These are phyloP conservation scores for Cutaneotrichosporon mucoides DNA, from an alignment of 1,284 basidiomycete species.

Conservation along the genomic window DNA sequence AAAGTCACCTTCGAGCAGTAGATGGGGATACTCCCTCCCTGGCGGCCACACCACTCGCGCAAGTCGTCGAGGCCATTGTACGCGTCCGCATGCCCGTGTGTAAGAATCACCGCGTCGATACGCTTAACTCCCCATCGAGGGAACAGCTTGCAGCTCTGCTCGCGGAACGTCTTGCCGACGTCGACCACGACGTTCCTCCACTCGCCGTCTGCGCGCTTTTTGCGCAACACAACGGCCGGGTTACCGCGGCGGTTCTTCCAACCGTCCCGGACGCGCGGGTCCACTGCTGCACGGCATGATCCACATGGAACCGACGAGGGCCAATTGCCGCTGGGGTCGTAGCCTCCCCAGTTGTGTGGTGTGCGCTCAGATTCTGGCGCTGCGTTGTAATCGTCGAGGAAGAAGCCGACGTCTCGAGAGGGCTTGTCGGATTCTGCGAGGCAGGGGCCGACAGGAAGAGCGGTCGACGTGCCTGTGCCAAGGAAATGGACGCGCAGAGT, in stretches of 20 bases:
- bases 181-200: constrained; percentile 50
- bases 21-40: constrained; percentile 39
- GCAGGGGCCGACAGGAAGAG: constrained; percentile 47
- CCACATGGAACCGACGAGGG: constrained; percentile 40
- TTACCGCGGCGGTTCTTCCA: constrained; percentile 49
- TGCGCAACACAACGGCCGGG: constrained; percentile 38
- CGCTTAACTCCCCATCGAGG: constrained; percentile 45
- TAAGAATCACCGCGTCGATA: constrained; percentile 50
- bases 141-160: constrained; percentile 44
- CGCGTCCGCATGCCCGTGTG: constrained; percentile 49
- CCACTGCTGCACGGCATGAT: constrained; percentile 43
- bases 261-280: constrained; percentile 35
- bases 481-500: constrained; percentile 43
- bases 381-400: constrained; percentile 16
- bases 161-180: constrained; percentile 51
- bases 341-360: constrained; percentile 13
- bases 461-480: constrained; percentile 49
- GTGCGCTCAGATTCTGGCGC: constrained; percentile 1
- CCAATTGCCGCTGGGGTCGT: constrained; percentile 34
- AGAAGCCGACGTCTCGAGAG: constrained; percentile 16
- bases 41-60: constrained; percentile 45
- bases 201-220: constrained; percentile 9
- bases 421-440: constrained; percentile 22
- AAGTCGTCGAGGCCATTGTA: constrained; percentile 42
- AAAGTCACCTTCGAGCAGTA: constrained; percentile 41